Evolutionary conservation across 805 yeast species (phyloP), one percentile per base, ranked within the genome.

Genomic region (Saccharomycopsis lassenensis): DNA sequence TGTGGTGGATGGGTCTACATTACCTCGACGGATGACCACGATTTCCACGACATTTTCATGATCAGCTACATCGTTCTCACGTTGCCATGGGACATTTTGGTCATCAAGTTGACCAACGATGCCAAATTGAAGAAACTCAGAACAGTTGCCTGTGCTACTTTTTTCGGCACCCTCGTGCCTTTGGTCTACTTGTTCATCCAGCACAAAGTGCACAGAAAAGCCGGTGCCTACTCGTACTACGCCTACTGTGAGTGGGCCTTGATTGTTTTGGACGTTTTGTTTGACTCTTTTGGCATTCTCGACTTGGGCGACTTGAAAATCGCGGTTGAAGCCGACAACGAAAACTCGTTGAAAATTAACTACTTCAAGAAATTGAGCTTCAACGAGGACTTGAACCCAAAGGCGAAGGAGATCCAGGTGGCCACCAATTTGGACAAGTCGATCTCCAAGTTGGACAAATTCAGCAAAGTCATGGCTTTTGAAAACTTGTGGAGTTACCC

Each of bases 1-100:
- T 91, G 97, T 52, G 98, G 98, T 52, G 97, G 97, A 8, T 91
- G 97, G 96, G 94, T 93, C 5, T 91, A 91, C 54, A 81, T 91
- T 45, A 91, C 98, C 1, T 82, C 95, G 5, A 85, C 96, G 1
- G 98, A 91, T 56, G 95, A 91, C 55, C 97, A 89, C 49, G 95
- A 89, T 57, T 76, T 79, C 62, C 98, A 91, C 55, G 97, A 91
- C 52, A 74, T 91, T 29, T 89, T 89, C 55, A 91, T 91, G 98
- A 85, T 91, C 43, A 55, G 79, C 19, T 91, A 91, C 58, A 80
- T 91, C 40, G 70, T 86, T 1, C 65, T 89, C 43, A 87, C 97
- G 1, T 63, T 89, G 25, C 98, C 98, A 2, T 91, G 96, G 95
- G 80, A 84, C 33, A 56, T 76, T 16, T 58, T 74, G 31, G 71